These are phyloP conservation scores for Trichosporon inkin DNA, from an alignment of 1,284 basidiomycete genomes.

Conservation along the genomic window DNA sequence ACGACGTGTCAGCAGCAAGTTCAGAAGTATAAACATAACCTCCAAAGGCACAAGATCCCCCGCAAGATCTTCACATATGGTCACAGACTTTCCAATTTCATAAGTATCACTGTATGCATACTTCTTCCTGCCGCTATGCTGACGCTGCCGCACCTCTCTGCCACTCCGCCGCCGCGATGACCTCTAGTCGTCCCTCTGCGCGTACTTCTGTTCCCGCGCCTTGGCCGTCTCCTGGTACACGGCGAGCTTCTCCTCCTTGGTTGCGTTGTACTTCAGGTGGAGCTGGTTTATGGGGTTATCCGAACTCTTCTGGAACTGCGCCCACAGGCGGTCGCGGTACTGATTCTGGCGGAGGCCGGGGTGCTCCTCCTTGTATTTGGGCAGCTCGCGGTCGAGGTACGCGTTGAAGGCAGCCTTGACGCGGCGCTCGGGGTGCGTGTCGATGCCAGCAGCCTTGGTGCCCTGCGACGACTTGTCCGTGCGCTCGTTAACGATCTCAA, in stretches of 20 bases:
- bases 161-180: too few relatives aligned
- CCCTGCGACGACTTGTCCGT: conserved; percentile 87
- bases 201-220: conserved; percentile 46
- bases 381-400: conserved; percentile 83
- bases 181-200: conserved; percentile 24
- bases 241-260: conserved; percentile 72
- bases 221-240: conserved; percentile 58
- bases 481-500: conserved; percentile 84
- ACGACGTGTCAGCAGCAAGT: not conserved
- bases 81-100: not conserved
- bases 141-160: not conserved
- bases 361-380: conserved; percentile 66
- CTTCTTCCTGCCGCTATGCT: not conserved
- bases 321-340: conserved; percentile 49
- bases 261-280: conserved; percentile 71
- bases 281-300: conserved; percentile 67
- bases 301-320: conserved; percentile 50
- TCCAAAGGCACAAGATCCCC: not conserved
- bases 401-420: conserved; percentile 93
- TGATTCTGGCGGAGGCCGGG: conserved; percentile 50
- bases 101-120: conserved; percentile 6
- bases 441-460: conserved; percentile 68
- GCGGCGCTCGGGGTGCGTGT: conserved; percentile 89
- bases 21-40: conserved; percentile 3
- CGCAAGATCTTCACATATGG: not conserved